Evolutionary conservation across 257 asterid species (phyloP), one percentile per base, ranked within the genome.

Genomic region (Ballota nigra): DNA sequence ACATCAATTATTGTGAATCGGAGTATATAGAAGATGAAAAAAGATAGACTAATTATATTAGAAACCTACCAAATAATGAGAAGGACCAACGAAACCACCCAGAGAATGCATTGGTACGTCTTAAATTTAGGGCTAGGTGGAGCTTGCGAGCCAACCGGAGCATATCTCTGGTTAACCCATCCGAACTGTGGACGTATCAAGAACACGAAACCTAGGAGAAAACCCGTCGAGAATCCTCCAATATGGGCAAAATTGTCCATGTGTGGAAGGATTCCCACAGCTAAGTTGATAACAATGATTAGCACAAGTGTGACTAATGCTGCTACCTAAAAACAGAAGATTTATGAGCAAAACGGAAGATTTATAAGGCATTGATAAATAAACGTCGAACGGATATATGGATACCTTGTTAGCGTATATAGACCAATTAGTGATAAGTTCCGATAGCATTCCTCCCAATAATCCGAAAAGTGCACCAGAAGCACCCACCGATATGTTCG

Each of bases 391-490:
- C 4, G 28, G 62, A 22, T 2, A 8, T 1, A 61, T 1, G 55
- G 8, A 51, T 82, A 93, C 97, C 96, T 93, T 93, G 81, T 91
- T 91, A 26, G 89, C 86, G 22, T 93, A 93, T 69, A 91, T 93
- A 38, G 92, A 79, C 98, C 97, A 93, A 76, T 93, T 93, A 24
- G 96, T 90, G 63, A 90, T 85, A 49, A 92, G 87, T 69, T 92
- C 98, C 2, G 96, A 90, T 43, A 90, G 93, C 98, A 92, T 92
- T 75, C 92, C 87, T 18, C 98, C 98, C 78, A 92, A 87, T 66
- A 90, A 78, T 18, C 98, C 97, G 40, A 92, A 92, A 73, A 92
- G 92, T 55, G 98, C 96, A 74, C 97, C 96, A 8, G 98, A 92
- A 72, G 98, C 97, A 68, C 98, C 98, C 0, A 92, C 98, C 7